These are phyloP conservation scores for Boeremia exigua DNA, from an alignment of 2,329 filamentous ascomycete genomes.

Conservation along the genomic window DNA sequence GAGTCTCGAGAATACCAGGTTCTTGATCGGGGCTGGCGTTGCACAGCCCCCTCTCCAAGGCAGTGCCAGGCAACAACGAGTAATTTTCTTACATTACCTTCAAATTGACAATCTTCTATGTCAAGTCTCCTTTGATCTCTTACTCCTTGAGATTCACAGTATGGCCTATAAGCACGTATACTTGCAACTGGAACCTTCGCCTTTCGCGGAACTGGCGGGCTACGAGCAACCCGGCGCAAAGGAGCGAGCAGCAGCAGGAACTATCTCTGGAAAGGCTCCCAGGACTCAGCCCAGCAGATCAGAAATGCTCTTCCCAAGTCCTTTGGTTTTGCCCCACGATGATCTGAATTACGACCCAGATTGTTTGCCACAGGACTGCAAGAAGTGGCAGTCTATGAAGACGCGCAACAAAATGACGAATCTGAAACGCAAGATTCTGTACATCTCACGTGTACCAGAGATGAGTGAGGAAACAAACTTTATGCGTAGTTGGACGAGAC, in stretches of 20 bases:
- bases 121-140: neutral
- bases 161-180: neutral
- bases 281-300: slow-evolving; percentile 5
- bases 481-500: slow-evolving; percentile 54
- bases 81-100: neutral
- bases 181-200: slow-evolving; percentile 27
- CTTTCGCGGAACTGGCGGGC: slow-evolving; percentile 44
- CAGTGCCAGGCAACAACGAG: neutral
- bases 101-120: neutral
- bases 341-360: slow-evolving; percentile 62
- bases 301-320: slow-evolving; percentile 59
- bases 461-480: slow-evolving; percentile 46
- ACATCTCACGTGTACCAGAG: slow-evolving; percentile 58
- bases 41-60: neutral
- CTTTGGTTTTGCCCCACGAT: slow-evolving; percentile 66
- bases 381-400: slow-evolving; percentile 55
- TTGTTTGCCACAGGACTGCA: slow-evolving; percentile 59
- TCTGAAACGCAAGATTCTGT: slow-evolving; percentile 56
- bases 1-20: neutral
- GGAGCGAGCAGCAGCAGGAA: slow-evolving; percentile 32
- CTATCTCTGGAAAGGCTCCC: slow-evolving; percentile 17
- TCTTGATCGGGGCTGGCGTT: neutral
- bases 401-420: slow-evolving; percentile 57
- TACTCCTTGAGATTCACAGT: neutral
- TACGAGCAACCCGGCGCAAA: slow-evolving; percentile 38